phyloP scores from a whole-genome alignment of 2,329 filamentous ascomycete species.

The Calonectria pteridis region DNA sequence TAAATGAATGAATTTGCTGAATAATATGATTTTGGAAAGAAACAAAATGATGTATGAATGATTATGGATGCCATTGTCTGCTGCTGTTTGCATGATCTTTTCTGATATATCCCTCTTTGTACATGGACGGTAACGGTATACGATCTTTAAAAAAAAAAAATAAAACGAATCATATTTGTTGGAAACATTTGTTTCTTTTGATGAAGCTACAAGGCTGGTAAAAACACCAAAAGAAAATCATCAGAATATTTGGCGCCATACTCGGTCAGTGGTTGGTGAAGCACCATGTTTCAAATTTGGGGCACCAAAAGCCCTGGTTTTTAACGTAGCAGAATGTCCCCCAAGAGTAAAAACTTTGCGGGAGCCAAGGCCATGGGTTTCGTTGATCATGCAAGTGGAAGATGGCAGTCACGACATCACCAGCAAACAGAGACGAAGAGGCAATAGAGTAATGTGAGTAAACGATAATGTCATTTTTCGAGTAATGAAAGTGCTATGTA shows the following conservation, averaged over 20 bases:
- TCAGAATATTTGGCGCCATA: not conserved
- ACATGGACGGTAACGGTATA: not conserved
- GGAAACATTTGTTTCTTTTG: not conserved
- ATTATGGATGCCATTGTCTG: not conserved
- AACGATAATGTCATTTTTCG: not conserved
- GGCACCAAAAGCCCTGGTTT: not conserved
- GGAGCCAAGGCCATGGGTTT: not conserved
- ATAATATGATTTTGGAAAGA: not conserved
- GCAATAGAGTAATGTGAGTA: not conserved
- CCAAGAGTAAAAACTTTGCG: not conserved
- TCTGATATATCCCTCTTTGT: not conserved
- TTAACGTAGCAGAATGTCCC: not conserved
- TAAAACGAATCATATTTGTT: not conserved
- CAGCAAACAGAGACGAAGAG: not conserved
- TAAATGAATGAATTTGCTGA: not conserved
- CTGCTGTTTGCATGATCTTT: not conserved
- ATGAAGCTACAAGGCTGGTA: not conserved
- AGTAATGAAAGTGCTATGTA: not conserved
- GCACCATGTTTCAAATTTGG: not conserved
- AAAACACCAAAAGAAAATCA: not conserved
- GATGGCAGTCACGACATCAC: not conserved
- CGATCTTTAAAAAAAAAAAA: not conserved
- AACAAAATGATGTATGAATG: not conserved
- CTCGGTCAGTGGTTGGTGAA: not conserved
- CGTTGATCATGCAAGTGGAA: not conserved